Percentiles rank a stretch among this genome's conserved stretches.
Evolutionary conservation across 2,329 filamentous ascomycete species (phyloP).

Genomic region (Hymenotorrendiella dingleyae): DNA sequence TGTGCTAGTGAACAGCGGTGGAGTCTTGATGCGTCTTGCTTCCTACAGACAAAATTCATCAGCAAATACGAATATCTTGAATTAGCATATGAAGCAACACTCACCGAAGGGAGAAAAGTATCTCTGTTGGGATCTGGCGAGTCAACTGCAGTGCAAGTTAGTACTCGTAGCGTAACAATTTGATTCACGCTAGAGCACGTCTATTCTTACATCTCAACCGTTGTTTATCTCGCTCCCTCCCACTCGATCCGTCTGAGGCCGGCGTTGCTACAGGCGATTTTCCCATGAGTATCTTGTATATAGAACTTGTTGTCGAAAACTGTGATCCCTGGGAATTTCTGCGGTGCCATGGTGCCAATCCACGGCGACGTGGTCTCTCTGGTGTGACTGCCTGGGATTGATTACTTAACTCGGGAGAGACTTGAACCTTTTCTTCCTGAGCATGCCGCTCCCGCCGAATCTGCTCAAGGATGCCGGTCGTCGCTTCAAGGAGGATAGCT

Average conservation of each 20-base stretch:
- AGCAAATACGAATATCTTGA: too few relatives aligned
- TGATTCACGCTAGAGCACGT: too few relatives aligned
- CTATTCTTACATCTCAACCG: constrained; percentile 15
- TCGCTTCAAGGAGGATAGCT: too few relatives aligned
- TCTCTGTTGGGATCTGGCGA: constrained; percentile 20
- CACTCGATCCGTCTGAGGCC: neutral
- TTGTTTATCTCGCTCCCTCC: constrained; percentile 10
- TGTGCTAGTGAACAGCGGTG: constrained; percentile 20
- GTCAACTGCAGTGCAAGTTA: constrained; percentile 16
- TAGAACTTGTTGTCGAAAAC: constrained; percentile 26
- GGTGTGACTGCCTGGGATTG: too few relatives aligned
- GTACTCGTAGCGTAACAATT: neutral
- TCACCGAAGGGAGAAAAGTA: constrained; percentile 28
- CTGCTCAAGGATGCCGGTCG: too few relatives aligned
- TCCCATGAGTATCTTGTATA: constrained; percentile 27
- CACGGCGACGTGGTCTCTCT: constrained; percentile 17
- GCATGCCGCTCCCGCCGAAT: too few relatives aligned
- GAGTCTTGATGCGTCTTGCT: constrained; percentile 29
- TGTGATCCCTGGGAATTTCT: constrained; percentile 25
- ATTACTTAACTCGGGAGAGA: too few relatives aligned
- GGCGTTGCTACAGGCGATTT: constrained; percentile 26
- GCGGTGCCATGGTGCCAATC: constrained; percentile 30
- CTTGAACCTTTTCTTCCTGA: too few relatives aligned
- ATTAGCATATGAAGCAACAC: too few relatives aligned
- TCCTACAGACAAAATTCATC: constrained; percentile 16